Evolutionary conservation across 441 rosid genomes (phyloP).

Genomic region (Macaranga tanarius): DNA sequence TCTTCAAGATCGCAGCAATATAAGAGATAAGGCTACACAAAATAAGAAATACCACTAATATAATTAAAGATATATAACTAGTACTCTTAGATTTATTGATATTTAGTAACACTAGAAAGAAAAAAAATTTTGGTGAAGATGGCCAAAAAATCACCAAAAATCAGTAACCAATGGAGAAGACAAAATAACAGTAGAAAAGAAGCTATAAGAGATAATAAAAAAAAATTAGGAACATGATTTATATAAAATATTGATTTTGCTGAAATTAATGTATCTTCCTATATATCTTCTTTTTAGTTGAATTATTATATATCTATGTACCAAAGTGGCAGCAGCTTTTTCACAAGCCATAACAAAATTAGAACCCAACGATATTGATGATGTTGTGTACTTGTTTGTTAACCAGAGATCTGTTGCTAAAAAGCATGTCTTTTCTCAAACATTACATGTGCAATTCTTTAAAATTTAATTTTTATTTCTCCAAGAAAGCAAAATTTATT

Average conservation of each 20-base stretch:
- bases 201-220: no score
- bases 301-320: not conserved
- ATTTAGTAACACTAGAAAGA: no score
- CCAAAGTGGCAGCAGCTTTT: conserved; percentile 11
- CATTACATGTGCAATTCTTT: conserved; percentile 10
- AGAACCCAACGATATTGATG: conserved; percentile 1
- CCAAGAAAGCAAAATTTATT: not conserved
- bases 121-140: no score
- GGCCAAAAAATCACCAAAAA: no score
- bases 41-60: no score
- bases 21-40: no score
- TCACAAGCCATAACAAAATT: conserved; percentile 4
- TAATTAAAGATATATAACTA: no score
- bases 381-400: not conserved
- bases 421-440: not conserved
- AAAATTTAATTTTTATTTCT: not conserved
- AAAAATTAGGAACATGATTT: no score
- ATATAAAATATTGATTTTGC: not conserved
- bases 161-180: no score
- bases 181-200: no score
- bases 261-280: not conserved
- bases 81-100: no score
- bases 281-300: not conserved
- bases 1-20: no score
- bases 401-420: not conserved